These are phyloP conservation scores for Tolypocladium amazonense DNA, from an alignment of 2,329 filamentous ascomycete species.

Conservation along the genomic window DNA sequence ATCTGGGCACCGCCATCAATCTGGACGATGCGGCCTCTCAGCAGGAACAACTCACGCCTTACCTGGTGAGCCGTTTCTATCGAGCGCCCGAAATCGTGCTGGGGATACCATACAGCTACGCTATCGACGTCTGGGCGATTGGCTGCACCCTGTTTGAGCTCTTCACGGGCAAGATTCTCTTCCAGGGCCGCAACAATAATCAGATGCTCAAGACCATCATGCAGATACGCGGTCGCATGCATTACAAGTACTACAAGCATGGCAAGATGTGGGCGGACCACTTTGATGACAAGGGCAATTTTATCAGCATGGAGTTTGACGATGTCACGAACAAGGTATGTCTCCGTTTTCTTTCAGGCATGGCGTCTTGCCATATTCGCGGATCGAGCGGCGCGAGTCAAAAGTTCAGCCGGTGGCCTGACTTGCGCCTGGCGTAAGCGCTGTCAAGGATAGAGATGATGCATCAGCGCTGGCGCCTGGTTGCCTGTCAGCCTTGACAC, in stretches of 20 bases:
- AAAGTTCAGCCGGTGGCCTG: not conserved
- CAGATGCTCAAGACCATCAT: conserved; percentile 96
- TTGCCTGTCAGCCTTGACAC: not conserved
- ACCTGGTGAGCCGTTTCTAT: conserved; percentile 95
- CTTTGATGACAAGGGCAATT: conserved; percentile 78
- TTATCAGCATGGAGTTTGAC: conserved; percentile 76
- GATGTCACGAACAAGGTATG: conserved; percentile 73
- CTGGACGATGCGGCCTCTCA: conserved; percentile 64
- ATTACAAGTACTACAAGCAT: conserved; percentile 76
- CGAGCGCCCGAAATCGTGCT: conserved; percentile 94
- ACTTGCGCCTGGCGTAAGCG: not conserved
- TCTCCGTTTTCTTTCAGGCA: conserved; percentile 6
- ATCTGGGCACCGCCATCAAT: conserved; percentile 92
- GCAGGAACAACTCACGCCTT: conserved; percentile 79
- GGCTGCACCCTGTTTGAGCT: conserved; percentile 95
- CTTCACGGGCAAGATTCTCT: conserved; percentile 95
- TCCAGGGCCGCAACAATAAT: conserved; percentile 92
- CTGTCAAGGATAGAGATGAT: not conserved
- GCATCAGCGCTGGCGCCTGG: not conserved
- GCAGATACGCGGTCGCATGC: conserved; percentile 89
- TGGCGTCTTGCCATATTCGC: not conserved
- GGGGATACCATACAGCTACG: conserved; percentile 90
- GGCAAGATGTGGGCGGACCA: conserved; percentile 67
- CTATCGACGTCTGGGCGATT: conserved; percentile 95
- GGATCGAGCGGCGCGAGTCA: not conserved